Conservation (phyloP, 2,329 filamentous ascomycete genomes). For the Fusarium udum region DNA sequence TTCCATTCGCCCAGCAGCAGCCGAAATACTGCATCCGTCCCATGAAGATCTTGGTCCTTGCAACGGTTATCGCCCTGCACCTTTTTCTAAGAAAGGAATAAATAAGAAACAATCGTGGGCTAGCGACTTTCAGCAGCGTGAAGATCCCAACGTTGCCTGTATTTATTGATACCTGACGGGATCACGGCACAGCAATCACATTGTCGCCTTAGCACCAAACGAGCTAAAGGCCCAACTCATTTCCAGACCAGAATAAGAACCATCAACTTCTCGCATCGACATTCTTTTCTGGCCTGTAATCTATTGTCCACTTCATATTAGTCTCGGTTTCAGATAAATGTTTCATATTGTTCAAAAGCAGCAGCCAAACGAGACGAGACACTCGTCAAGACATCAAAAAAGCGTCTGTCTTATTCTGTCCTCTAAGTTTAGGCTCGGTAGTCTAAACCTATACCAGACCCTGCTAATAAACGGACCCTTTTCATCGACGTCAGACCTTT, state of each 20-base stretch:
- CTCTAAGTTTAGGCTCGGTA: slow-evolving; percentile 4
- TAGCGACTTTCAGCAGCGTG: neutral
- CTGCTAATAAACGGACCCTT: slow-evolving; percentile 12
- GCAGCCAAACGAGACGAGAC: slow-evolving; percentile 8
- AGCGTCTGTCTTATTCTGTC: neutral
- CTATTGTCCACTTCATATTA: neutral
- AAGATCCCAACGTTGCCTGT: neutral
- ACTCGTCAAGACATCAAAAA: slow-evolving; percentile 11
- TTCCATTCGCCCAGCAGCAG: slow-evolving; percentile 9
- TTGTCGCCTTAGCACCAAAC: slow-evolving; percentile 1
- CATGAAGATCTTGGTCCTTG: slow-evolving; percentile 23
- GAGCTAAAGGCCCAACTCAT: slow-evolving; percentile 9
- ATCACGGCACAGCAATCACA: slow-evolving; percentile 20
- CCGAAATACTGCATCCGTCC: slow-evolving; percentile 11
- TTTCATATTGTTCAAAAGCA: slow-evolving; percentile 1
- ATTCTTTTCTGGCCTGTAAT: neutral
- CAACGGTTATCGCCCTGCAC: slow-evolving; percentile 6
- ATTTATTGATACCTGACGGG: slow-evolving; percentile 21
- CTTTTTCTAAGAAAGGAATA: neutral
- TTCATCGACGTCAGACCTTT: slow-evolving; percentile 21
- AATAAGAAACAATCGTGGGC: neutral
- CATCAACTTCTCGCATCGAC: neutral
- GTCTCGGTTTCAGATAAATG: neutral
- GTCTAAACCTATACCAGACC: neutral
- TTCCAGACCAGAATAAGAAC: neutral